These are phyloP conservation scores for Talaromyces sp. DNA, from an alignment of 2,329 filamentous ascomycete species.

Conservation along the genomic window DNA sequence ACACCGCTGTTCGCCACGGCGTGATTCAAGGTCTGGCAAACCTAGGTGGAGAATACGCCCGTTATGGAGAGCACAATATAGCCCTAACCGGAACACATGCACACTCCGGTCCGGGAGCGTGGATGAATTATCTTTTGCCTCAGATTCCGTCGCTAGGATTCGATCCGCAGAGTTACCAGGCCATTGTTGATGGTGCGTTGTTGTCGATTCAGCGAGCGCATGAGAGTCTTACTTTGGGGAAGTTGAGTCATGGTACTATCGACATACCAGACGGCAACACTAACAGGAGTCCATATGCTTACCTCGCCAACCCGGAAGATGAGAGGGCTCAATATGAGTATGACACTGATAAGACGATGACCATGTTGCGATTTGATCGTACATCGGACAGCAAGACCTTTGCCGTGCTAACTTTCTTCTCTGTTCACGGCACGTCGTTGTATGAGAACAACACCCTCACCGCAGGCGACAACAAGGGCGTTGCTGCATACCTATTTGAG, in stretches of 20 bases:
- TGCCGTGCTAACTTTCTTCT: conserved; percentile 85
- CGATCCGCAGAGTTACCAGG: conserved; percentile 79
- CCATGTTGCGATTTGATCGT: conserved; percentile 73
- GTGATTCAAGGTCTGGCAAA: conserved; percentile 71
- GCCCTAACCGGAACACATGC: conserved; percentile 92
- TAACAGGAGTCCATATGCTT: conserved; percentile 85
- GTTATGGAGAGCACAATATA: conserved; percentile 77
- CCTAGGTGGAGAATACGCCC: conserved; percentile 68
- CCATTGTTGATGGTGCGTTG: conserved; percentile 82
- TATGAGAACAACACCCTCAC: conserved; percentile 88
- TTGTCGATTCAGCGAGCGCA: conserved; percentile 81
- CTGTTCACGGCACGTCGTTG: conserved; percentile 88
- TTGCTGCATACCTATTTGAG: conserved; percentile 83
- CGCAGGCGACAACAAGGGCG: conserved; percentile 94
- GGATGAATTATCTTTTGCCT: conserved; percentile 90
- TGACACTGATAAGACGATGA: conserved; percentile 73
- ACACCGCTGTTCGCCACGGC: conserved; percentile 84
- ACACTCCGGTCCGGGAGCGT: conserved; percentile 86
- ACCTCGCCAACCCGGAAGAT: conserved; percentile 75
- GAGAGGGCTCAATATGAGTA: conserved; percentile 69
- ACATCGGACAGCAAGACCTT: conserved; percentile 72
- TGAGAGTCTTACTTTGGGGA: conserved; percentile 66
- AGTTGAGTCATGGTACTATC: conserved; percentile 67
- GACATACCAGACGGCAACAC: conserved; percentile 75
- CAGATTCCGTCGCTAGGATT: conserved; percentile 89